These are phyloP conservation scores for Xylariaceae sp. DNA, from an alignment of 2,329 filamentous ascomycete species.

Conservation along the genomic window DNA sequence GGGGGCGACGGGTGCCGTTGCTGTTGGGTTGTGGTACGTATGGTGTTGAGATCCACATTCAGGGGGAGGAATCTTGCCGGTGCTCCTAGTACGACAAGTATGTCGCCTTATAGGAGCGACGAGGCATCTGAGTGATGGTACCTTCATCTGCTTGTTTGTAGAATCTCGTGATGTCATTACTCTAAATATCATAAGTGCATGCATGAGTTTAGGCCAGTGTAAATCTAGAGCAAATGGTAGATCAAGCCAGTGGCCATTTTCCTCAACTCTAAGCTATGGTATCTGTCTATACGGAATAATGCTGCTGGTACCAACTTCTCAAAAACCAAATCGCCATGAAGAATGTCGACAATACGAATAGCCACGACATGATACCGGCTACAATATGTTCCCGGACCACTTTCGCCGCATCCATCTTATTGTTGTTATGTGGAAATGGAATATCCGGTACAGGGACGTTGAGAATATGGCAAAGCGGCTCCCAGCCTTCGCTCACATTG, in stretches of 20 bases:
- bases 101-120: not conserved
- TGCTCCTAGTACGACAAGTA: not conserved
- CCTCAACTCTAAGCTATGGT: constrained; percentile 6
- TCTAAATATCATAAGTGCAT: constrained; percentile 1
- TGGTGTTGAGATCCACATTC: constrained; percentile 1
- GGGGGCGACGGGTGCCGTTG: not conserved
- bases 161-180: not conserved
- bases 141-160: not conserved
- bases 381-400: constrained; percentile 38
- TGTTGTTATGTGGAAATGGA: constrained; percentile 47
- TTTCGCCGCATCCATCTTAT: constrained; percentile 39
- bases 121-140: not conserved
- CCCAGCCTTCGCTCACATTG: constrained; percentile 46
- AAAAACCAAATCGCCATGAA: constrained; percentile 32
- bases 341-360: constrained; percentile 37
- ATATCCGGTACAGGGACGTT: constrained; percentile 43
- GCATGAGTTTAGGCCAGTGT: not conserved
- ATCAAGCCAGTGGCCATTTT: not conserved
- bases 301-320: constrained; percentile 23
- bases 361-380: constrained; percentile 39
- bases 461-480: constrained; percentile 45
- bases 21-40: constrained; percentile 18
- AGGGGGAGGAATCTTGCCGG: not conserved
- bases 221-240: not conserved
- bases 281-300: constrained; percentile 18